phyloP scores from a whole-genome alignment of 257 asterid species.

The Gentiana macrophylla region DNA sequence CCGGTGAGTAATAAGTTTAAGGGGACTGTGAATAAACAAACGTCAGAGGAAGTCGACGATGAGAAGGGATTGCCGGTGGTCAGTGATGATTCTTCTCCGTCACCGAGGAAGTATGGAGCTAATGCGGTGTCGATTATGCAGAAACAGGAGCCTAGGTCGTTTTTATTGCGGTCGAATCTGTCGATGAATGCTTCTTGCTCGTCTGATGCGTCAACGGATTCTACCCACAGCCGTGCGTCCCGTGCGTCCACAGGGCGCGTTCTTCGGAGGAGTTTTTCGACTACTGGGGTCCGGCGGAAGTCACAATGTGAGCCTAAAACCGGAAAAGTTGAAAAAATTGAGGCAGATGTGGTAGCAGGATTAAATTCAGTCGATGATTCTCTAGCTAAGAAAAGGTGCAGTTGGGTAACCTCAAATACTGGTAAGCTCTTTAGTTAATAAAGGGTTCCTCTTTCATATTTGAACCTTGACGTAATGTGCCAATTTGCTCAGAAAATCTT shows the following conservation, averaged over 20 bases:
- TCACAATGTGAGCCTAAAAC: conserved; percentile 33
- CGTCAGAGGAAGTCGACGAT: conserved; percentile 25
- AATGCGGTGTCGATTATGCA: conserved; percentile 9
- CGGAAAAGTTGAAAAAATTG: conserved; percentile 29
- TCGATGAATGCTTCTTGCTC: conserved; percentile 62
- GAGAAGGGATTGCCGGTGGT: conserved; percentile 34
- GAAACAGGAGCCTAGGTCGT: conserved; percentile 6
- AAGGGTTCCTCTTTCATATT: too few species aligned
- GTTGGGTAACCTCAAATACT: conserved; percentile 90
- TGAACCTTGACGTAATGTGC: too few species aligned
- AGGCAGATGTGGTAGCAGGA: conserved; percentile 29
- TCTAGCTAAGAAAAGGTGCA: conserved; percentile 65
- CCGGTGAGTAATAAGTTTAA: conserved; percentile 32
- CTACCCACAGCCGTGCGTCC: conserved; percentile 82
- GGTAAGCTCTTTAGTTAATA: conserved; percentile 28
- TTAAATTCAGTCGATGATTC: conserved; percentile 24
- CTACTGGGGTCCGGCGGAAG: conserved; percentile 31
- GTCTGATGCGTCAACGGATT: conserved; percentile 88
- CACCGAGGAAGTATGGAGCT: conserved; percentile 32
- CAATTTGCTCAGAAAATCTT: too few species aligned
- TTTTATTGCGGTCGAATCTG: conserved; percentile 8
- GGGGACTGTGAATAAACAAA: conserved; percentile 19
- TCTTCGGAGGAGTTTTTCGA: conserved; percentile 29
- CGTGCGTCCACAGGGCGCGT: conserved; percentile 82
- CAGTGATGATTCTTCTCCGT: conserved; percentile 21